These are phyloP conservation scores for Jamesozyma rosinii DNA, from an alignment of 805 yeast species.

Conservation along the genomic window DNA sequence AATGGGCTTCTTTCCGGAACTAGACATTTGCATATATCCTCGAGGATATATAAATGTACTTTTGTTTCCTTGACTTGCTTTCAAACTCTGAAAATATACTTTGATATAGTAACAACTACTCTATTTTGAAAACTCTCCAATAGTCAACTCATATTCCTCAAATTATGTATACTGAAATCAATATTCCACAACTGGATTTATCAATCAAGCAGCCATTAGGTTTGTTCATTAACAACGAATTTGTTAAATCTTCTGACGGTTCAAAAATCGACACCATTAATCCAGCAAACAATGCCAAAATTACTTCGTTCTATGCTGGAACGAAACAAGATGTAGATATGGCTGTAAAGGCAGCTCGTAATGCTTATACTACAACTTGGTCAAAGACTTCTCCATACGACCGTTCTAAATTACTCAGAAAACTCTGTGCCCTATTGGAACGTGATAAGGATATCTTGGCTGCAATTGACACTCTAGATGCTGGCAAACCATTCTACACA, in stretches of 20 bases:
- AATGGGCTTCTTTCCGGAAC: too few relatives aligned
- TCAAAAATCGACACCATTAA: constrained; percentile 36
- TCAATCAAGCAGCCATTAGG: constrained; percentile 52
- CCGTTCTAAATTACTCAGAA: constrained; percentile 35
- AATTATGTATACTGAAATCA: constrained; percentile 1
- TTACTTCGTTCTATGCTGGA: constrained; percentile 41
- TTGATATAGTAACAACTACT: too few relatives aligned
- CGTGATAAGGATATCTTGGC: constrained; percentile 41
- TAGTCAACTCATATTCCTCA: too few relatives aligned
- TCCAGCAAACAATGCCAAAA: constrained; percentile 43
- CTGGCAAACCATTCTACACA: constrained; percentile 44
- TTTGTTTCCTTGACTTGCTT: too few relatives aligned
- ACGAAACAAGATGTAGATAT: constrained; percentile 38
- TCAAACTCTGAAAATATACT: too few relatives aligned
- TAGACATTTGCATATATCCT: too few relatives aligned
- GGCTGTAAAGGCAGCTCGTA: constrained; percentile 44
- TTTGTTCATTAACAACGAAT: constrained; percentile 50
- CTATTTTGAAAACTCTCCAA: too few relatives aligned
- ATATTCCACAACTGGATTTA: constrained; percentile 12
- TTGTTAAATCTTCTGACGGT: constrained; percentile 33
- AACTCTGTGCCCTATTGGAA: constrained; percentile 40
- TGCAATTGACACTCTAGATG: constrained; percentile 46
- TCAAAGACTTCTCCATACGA: constrained; percentile 36
- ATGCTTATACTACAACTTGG: constrained; percentile 40
- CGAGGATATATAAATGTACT: too few relatives aligned